Evolutionary conservation across 2,329 filamentous ascomycete genomes (phyloP), one percentile per base, ranked within the genome.

Genomic region (Fusarium goolgardi): DNA sequence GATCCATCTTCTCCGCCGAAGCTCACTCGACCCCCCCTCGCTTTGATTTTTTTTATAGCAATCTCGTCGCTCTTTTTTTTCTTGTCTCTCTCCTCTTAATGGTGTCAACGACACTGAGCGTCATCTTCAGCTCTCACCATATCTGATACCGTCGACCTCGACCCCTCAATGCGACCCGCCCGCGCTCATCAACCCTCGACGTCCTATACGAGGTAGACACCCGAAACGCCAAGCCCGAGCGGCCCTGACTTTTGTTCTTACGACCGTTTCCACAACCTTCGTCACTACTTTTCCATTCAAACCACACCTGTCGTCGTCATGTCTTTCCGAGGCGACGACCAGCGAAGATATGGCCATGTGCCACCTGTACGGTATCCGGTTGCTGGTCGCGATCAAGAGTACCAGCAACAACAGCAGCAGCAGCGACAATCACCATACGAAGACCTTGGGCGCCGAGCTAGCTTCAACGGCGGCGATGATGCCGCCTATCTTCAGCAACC

Each of bases 401-500:
- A 72, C 52, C 72, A 75, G 43, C 78, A 81, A 43, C 78, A 81
- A 43, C 79, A 80, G 60, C 64, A 73, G 21, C 70, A 73, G 44
- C 72, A 69, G 50, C 71, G 72, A 46, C 78, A 81, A 61, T 62
- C 73, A 44, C 78, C 80, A 62, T 72, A 74, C 55, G 70, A 72
- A 67, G 76, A 68, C 32, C 34, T 67, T 45, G 66, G 75, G 43
- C 84, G 91, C 69, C 85, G 88, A 68, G 85, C 87, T 49, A 95
- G 91, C 81, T 94, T 92, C 81, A 90, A 93, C 77, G 88, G 85
- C 70, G 91, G 90, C 68, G 92, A 96, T 77, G 91, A 95, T 76
- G 82, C 84, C 47, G 79, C 81, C 49, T 87, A 88, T 70, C 83
- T 86, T 71, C 75, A 72, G 35, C 76, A 75, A 52, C 73, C 77